phyloP scores from a whole-genome alignment of 2,329 filamentous ascomycete species.

The Albophoma yamanashiensis region DNA sequence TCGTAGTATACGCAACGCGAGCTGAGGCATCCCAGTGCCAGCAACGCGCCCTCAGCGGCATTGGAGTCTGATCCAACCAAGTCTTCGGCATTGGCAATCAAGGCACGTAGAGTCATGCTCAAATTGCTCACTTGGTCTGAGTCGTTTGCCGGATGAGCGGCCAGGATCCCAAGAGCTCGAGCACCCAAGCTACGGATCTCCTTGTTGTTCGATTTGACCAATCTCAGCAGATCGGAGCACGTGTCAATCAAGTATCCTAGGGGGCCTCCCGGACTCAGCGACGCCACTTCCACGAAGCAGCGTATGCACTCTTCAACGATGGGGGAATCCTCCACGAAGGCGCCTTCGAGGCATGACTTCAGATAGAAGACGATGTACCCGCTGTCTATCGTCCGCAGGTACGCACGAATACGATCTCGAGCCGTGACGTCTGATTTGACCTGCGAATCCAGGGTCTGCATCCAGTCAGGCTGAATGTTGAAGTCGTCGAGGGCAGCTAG shows the following conservation, averaged over 20 bases:
- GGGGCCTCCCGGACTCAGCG: slow-evolving; percentile 37
- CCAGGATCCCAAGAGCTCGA: slow-evolving; percentile 65
- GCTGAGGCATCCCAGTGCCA: slow-evolving; percentile 32
- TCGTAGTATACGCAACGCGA: slow-evolving; percentile 35
- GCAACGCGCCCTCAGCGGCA: slow-evolving; percentile 33
- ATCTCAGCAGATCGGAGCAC: slow-evolving; percentile 41
- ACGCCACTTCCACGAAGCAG: slow-evolving; percentile 42
- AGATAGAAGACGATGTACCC: slow-evolving; percentile 33
- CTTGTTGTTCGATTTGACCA: slow-evolving; percentile 62
- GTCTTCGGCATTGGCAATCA: slow-evolving; percentile 34
- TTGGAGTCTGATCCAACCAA: slow-evolving; percentile 31
- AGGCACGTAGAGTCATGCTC: slow-evolving; percentile 21
- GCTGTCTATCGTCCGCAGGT: slow-evolving; percentile 33
- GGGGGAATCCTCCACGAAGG: slow-evolving; percentile 31
- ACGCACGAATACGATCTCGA: slow-evolving; percentile 45
- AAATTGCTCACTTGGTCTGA: slow-evolving; percentile 16
- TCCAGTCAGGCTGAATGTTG: slow-evolving; percentile 72
- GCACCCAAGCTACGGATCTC: slow-evolving; percentile 56
- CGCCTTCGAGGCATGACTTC: slow-evolving; percentile 45
- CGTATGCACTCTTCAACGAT: slow-evolving; percentile 37
- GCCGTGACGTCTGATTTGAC: slow-evolving; percentile 59
- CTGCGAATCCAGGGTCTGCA: slow-evolving; percentile 62
- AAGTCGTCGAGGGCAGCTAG: slow-evolving; percentile 37
- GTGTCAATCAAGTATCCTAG: slow-evolving; percentile 38
- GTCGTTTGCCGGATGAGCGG: slow-evolving; percentile 47